Conservation (phyloP, 805 yeast species). For the Candida ulmi region DNA sequence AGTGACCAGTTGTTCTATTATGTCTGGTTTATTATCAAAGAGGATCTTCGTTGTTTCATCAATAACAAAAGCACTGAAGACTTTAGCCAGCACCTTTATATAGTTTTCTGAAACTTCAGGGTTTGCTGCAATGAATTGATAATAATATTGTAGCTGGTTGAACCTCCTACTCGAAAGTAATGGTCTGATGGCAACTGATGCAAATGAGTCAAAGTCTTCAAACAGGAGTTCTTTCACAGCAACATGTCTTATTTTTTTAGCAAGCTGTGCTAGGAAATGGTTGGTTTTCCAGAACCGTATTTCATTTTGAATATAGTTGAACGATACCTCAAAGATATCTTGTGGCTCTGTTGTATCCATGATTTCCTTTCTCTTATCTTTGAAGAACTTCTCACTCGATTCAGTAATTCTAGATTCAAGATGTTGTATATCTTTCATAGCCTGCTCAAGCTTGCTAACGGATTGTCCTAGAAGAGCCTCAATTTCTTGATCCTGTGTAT, state of each 20-base stretch:
- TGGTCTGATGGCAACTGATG: slow-evolving; percentile 5
- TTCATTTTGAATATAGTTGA: slow-evolving; percentile 7
- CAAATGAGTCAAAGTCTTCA: slow-evolving; percentile 3
- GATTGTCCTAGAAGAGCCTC: not conserved
- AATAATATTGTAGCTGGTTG: slow-evolving; percentile 4
- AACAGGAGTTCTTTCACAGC: slow-evolving; percentile 6
- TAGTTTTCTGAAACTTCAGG: not conserved
- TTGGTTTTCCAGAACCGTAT: slow-evolving; percentile 10
- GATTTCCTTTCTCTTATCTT: not conserved
- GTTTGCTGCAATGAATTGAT: slow-evolving; percentile 3
- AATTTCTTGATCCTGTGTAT: not conserved
- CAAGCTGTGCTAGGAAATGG: not conserved
- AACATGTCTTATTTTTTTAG: not conserved
- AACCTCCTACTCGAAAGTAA: slow-evolving; percentile 9
- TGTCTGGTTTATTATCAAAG: slow-evolving; percentile 4
- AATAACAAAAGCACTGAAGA: slow-evolving; percentile 13
- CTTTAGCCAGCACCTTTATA: not conserved
- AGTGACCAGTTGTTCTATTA: slow-evolving; percentile 11
- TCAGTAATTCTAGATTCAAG: not conserved
- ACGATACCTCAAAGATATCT: slow-evolving; percentile 2
- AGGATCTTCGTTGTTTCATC: slow-evolving; percentile 7
- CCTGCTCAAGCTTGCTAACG: not conserved
- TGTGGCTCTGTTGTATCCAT: not conserved
- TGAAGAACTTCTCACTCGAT: not conserved
- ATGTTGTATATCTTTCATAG: not conserved